Conservation (phyloP, 1,139 yeast species). For the Yarrowia galli region DNA sequence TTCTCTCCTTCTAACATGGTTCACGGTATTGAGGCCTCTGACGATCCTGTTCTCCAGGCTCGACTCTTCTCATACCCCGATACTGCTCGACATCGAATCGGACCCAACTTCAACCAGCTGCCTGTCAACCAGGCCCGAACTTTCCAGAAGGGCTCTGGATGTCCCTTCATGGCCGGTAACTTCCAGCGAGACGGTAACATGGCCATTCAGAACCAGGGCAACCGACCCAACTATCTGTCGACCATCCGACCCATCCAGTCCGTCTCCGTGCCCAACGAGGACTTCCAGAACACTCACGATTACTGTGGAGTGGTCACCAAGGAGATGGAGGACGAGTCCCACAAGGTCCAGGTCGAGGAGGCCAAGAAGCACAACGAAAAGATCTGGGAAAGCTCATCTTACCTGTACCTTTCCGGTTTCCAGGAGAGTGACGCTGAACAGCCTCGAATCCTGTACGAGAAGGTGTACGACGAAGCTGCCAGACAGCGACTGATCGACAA, state of each 20-base stretch:
- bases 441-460: conserved; percentile 55
- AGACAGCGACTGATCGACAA: conserved; percentile 52
- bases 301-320: conserved; percentile 33
- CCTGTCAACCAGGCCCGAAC: conserved; percentile 56
- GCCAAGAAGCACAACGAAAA: conserved; percentile 50
- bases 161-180: conserved; percentile 59
- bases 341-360: conserved; percentile 11
- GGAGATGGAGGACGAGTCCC: conserved; percentile 33
- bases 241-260: conserved; percentile 38
- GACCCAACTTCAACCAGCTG: conserved; percentile 63
- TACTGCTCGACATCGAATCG: conserved; percentile 65
- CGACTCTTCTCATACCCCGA: conserved; percentile 76
- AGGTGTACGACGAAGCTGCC: conserved; percentile 51
- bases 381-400: conserved; percentile 53
- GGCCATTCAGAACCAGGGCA: conserved; percentile 74
- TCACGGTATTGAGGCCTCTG: conserved; percentile 73
- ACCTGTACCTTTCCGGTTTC: conserved; percentile 54
- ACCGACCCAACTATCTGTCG: conserved; percentile 69
- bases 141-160: conserved; percentile 46
- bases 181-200: conserved; percentile 79
- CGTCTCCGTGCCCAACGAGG: conserved; percentile 27
- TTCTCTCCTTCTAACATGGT: conserved; percentile 75
- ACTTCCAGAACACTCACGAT: conserved; percentile 21
- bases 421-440: conserved; percentile 57
- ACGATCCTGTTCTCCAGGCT: conserved; percentile 73